phyloP scores from a whole-genome alignment of 768 basidiomycete genomes.

The Gloeostereum incarnatum region DNA sequence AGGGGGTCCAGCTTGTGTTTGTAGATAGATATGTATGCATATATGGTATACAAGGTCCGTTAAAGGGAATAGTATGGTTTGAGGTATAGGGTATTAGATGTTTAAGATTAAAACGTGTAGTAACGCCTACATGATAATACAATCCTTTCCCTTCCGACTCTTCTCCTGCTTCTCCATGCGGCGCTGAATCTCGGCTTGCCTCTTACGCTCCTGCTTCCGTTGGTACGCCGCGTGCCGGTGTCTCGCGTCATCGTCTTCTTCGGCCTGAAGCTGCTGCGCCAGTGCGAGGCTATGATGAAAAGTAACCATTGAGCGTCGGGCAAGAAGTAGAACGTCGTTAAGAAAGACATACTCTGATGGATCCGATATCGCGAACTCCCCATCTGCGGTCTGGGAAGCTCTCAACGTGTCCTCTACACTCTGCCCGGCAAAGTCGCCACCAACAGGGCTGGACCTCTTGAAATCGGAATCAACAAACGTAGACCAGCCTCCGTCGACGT shows the following conservation, averaged over 20 bases:
- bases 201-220: slow-evolving; percentile 19
- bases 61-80: too few relatives aligned
- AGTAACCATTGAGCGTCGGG: slow-evolving; percentile 5
- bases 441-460: slow-evolving; percentile 50
- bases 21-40: too few relatives aligned
- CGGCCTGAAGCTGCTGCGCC: slow-evolving; percentile 70
- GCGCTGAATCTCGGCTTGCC: slow-evolving; percentile 12
- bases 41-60: too few relatives aligned
- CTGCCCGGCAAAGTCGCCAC: slow-evolving; percentile 75
- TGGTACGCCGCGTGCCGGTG: slow-evolving; percentile 22
- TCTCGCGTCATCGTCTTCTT: slow-evolving; percentile 57
- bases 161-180: slow-evolving; percentile 17
- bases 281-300: slow-evolving; percentile 42
- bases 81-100: too few relatives aligned
- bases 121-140: slow-evolving; percentile 43
- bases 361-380: slow-evolving; percentile 28
- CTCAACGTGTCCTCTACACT: slow-evolving; percentile 52
- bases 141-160: slow-evolving; percentile 35
- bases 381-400: slow-evolving; percentile 35
- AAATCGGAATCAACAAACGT: slow-evolving; percentile 76
- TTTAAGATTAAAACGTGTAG: too few relatives aligned
- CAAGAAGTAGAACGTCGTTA: too few relatives aligned
- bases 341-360: slow-evolving; percentile 48
- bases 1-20: too few relatives aligned
- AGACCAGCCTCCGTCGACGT: slow-evolving; percentile 73